A percentile compares a stretch with the other conserved stretches of the same genome.
These are phyloP conservation scores for Camptophora hylomeconis DNA, from an alignment of 2,329 filamentous ascomycete genomes.

Conservation along the genomic window DNA sequence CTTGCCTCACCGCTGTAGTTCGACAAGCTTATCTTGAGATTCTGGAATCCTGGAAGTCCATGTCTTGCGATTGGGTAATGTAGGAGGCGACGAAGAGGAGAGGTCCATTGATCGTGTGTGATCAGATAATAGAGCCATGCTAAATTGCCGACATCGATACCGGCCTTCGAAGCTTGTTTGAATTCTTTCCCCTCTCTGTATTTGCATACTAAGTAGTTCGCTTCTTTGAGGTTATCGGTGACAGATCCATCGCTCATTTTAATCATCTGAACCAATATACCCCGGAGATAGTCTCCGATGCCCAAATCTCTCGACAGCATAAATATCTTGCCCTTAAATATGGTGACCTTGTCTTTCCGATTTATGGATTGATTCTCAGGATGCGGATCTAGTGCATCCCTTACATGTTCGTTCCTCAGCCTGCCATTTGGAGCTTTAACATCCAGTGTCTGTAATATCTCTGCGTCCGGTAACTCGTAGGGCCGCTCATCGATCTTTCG, in stretches of 20 bases:
- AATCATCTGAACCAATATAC: constrained; percentile 60
- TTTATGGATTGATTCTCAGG: constrained; percentile 15
- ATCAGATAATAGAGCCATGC: constrained; percentile 92
- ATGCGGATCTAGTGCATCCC: constrained; percentile 47
- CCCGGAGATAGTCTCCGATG: constrained; percentile 52
- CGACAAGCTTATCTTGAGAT: constrained; percentile 71
- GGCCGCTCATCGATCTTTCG: constrained; percentile 81
- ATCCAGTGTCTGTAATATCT: constrained; percentile 51
- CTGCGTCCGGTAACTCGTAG: constrained; percentile 74
- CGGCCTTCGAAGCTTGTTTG: constrained; percentile 56
- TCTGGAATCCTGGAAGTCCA: constrained; percentile 67
- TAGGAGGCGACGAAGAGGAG: constrained; percentile 65
- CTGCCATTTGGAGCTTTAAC: constrained; percentile 45
- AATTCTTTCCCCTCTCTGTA: constrained; percentile 76
- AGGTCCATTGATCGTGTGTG: constrained; percentile 77
- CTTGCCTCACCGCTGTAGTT: constrained; percentile 94
- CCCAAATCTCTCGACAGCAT: constrained; percentile 64
- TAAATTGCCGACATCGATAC: constrained; percentile 80
- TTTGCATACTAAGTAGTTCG: constrained; percentile 76
- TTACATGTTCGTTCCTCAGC: constrained; percentile 46
- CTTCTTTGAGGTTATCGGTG: constrained; percentile 51
- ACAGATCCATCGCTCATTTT: constrained; percentile 56
- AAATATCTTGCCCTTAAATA: constrained; percentile 66
- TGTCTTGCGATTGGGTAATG: constrained; percentile 76
- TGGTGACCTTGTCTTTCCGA: constrained; percentile 48